Percentiles rank a stretch among this genome's conserved stretches.
Conservation (phyloP, 768 basidiomycete species). For the Tylopilus intermedius region DNA sequence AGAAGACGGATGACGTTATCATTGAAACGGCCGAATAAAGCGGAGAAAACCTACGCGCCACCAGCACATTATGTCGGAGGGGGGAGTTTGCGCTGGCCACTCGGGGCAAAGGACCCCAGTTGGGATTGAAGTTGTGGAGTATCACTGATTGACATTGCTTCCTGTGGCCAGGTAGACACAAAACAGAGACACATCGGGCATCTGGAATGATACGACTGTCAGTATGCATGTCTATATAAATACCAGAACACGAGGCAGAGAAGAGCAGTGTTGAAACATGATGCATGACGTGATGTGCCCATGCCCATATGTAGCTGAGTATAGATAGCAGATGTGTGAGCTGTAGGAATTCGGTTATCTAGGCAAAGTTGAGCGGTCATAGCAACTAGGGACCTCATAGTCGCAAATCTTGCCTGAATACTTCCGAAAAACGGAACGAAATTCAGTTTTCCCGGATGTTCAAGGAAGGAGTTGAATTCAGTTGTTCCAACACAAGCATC, state of each 20-base stretch:
- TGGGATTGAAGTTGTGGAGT: background rate
- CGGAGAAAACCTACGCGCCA: background rate
- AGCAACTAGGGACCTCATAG: background rate
- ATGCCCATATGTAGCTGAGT: no score
- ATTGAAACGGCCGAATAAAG: conserved; percentile 3
- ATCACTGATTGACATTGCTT: background rate
- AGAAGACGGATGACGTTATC: conserved; percentile 1
- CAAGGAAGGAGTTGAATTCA: no score
- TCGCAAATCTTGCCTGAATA: background rate
- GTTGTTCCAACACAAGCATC: background rate
- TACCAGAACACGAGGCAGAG: no score
- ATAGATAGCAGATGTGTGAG: no score
- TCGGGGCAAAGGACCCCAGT: background rate
- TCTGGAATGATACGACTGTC: no score
- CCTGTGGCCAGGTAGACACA: background rate
- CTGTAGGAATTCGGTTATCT: background rate
- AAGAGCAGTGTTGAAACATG: no score
- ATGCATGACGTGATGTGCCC: no score
- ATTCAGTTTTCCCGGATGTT: background rate
- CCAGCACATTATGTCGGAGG: background rate
- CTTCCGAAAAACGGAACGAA: background rate
- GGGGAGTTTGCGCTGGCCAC: background rate
- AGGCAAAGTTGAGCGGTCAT: background rate
- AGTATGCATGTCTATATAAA: no score
- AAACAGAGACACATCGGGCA: background rate